Percentiles rank a stretch among this genome's conserved stretches.
phyloP scores from a whole-genome alignment of 2,329 filamentous ascomycete genomes.

The Zymoseptoria ardabiliae region DNA sequence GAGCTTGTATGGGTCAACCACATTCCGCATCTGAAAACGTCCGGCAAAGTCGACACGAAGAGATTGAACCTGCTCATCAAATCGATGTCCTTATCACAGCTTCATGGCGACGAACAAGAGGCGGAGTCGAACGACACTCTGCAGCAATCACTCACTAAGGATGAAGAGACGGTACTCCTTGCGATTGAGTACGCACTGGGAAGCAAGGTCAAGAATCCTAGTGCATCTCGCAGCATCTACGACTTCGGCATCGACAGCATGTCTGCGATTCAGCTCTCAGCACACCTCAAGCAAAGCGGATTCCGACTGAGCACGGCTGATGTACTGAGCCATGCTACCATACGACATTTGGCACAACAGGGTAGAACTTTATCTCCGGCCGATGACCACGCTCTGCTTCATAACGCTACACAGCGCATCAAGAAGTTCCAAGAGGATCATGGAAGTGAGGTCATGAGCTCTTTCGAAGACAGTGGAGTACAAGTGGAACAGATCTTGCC shows the following conservation, averaged over 20 bases:
- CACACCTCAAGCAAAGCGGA: conserved; percentile 7
- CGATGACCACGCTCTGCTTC: neutral
- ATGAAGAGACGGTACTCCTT: conserved; percentile 3
- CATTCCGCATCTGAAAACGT: conserved; percentile 10
- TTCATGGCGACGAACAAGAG: neutral
- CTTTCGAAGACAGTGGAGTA: neutral
- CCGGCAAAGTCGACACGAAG: conserved; percentile 13
- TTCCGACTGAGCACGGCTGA: conserved; percentile 11
- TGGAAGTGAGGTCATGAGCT: conserved; percentile 1
- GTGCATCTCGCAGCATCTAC: conserved; percentile 6
- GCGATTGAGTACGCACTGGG: conserved; percentile 6
- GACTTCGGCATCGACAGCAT: conserved; percentile 14
- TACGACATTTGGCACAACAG: conserved; percentile 7
- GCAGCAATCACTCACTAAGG: conserved; percentile 2
- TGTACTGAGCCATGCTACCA: conserved; percentile 12
- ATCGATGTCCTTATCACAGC: conserved; percentile 4
- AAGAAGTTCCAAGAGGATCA: neutral
- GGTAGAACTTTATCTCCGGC: neutral
- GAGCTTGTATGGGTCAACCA: conserved; percentile 9
- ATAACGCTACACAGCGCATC: neutral
- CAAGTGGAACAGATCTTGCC: neutral
- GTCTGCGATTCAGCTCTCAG: conserved; percentile 12
- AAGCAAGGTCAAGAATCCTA: conserved; percentile 6
- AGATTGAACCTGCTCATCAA: conserved; percentile 8
- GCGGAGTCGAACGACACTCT: neutral